Conservation (phyloP, 106 monocot species). For the Amphibolis antarctica region DNA sequence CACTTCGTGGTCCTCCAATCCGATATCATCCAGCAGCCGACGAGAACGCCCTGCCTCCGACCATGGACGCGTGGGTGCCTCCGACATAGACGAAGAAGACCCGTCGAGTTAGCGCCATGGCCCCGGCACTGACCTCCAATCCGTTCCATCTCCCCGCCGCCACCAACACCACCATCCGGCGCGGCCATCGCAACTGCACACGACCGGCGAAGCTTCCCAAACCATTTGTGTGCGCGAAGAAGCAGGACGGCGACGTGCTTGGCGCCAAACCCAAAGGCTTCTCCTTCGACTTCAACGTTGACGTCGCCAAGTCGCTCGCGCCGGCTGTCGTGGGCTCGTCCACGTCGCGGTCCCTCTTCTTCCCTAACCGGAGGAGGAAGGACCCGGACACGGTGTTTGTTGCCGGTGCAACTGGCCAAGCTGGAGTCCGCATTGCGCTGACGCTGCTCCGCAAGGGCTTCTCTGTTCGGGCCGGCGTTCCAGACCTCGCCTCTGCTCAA, state of each 20-base stretch:
- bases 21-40: neutral
- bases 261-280: slow-evolving; percentile 13
- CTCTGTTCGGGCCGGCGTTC: slow-evolving; percentile 76
- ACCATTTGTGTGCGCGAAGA: slow-evolving; percentile 26
- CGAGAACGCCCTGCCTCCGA: neutral
- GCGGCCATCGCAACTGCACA: neutral
- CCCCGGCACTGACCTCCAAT: slow-evolving; percentile 11
- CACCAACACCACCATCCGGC: neutral
- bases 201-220: neutral
- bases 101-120: neutral
- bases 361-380: slow-evolving; percentile 33
- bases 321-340: slow-evolving; percentile 26
- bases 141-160: slow-evolving; percentile 10
- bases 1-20: neutral
- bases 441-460: slow-evolving; percentile 62
- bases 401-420: slow-evolving; percentile 76
- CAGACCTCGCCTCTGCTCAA: slow-evolving; percentile 72
- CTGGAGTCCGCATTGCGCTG: slow-evolving; percentile 56
- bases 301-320: slow-evolving; percentile 35
- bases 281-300: slow-evolving; percentile 33
- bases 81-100: neutral
- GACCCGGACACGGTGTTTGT: slow-evolving; percentile 84
- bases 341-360: slow-evolving; percentile 37
- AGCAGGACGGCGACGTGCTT: neutral
- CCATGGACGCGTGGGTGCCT: neutral